A percentile compares a stretch with the other conserved stretches of the same genome.
Conservation (phyloP, 176 grass and related monocot species). For the Carex kokanica region DNA sequence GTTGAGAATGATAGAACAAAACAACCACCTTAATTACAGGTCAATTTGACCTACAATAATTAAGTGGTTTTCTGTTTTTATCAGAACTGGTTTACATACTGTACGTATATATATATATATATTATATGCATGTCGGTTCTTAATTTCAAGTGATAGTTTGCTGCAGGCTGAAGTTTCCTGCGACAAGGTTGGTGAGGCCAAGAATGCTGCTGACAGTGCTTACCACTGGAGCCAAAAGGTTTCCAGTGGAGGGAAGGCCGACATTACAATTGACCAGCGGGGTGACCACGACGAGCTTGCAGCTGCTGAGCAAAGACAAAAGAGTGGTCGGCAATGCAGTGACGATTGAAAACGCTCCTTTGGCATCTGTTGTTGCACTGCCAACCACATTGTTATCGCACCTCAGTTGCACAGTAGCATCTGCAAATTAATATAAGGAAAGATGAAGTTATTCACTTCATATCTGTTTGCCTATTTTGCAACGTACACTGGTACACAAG, state of each 20-base stretch:
- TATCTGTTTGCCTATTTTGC: neutral
- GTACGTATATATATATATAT: neutral
- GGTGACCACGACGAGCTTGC: constrained; percentile 37
- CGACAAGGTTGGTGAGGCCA: constrained; percentile 12
- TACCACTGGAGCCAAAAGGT: constrained; percentile 28
- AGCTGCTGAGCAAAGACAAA: neutral
- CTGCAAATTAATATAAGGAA: constrained; percentile 22
- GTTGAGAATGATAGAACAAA: neutral
- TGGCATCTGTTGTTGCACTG: constrained; percentile 33
- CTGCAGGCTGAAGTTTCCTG: constrained; percentile 16
- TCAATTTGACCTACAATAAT: too few relatives aligned
- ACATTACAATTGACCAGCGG: constrained; percentile 42
- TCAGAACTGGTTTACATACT: constrained; percentile 9
- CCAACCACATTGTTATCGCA: constrained; percentile 28
- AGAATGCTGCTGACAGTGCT: neutral
- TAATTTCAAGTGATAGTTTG: neutral
- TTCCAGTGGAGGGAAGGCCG: constrained; percentile 30
- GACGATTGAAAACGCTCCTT: constrained; percentile 32
- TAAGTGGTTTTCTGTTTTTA: neutral
- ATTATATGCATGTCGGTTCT: neutral
- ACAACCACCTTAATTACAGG: too few relatives aligned
- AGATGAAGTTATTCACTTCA: neutral
- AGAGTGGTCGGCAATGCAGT: too few relatives aligned
- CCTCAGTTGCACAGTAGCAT: constrained; percentile 37
- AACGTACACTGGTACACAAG: neutral